Evolutionary conservation across 148 eudicot species (phyloP).

Genomic region (Rhododendron simsii): DNA sequence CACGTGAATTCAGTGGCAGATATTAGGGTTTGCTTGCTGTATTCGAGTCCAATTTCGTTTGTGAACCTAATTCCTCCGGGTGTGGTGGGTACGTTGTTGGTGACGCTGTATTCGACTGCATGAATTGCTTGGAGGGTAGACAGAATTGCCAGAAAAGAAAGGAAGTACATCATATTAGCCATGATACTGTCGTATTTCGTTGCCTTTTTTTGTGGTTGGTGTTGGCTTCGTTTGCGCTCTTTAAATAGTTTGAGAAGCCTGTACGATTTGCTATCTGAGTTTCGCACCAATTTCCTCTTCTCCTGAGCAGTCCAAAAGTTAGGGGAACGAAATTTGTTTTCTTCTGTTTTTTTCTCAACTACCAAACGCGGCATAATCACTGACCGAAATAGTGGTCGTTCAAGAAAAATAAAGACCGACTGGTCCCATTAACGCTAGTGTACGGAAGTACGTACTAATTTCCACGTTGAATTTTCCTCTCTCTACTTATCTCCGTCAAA

Average conservation of each 20-base stretch:
- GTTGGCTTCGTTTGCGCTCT: background rate
- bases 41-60: conserved; percentile 23
- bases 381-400: no score
- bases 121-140: conserved; percentile 11
- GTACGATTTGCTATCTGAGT: background rate
- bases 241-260: background rate
- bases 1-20: conserved; percentile 31
- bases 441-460: no score
- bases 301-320: background rate
- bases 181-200: background rate
- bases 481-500: no score
- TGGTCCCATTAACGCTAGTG: no score
- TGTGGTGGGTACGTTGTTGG: conserved; percentile 25
- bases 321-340: background rate
- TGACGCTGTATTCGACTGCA: conserved; percentile 27
- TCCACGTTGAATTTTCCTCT: background rate
- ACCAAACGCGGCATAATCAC: no score
- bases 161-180: conserved; percentile 5
- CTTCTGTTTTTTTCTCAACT: no score
- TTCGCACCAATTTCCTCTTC: background rate
- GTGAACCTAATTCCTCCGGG: conserved; percentile 27
- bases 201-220: background rate
- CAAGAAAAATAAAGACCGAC: no score
- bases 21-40: conserved; percentile 16
- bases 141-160: conserved; percentile 6